These are phyloP conservation scores for Clavulina sp. DNA, from an alignment of 768 basidiomycete species.

Conservation along the genomic window DNA sequence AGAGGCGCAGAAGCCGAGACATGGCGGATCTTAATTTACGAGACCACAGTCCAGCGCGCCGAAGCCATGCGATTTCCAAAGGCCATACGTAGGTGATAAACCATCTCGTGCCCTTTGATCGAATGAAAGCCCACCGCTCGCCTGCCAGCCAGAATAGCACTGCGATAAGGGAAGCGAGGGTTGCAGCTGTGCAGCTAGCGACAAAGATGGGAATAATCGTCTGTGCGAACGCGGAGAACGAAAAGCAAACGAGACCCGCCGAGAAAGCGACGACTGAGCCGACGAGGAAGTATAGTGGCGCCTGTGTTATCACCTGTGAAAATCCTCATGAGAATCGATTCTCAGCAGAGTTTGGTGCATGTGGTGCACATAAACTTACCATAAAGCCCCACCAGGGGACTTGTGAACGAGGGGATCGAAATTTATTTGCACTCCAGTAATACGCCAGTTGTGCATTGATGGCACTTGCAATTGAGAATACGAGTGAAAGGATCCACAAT, in stretches of 20 bases:
- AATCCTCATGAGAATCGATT: too few relatives aligned
- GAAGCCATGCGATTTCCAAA: not conserved
- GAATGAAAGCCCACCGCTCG: conserved; percentile 9
- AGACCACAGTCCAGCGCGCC: not conserved
- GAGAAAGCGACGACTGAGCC: conserved; percentile 10
- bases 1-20: not conserved
- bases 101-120: conserved; percentile 1
- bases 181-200: conserved; percentile 7
- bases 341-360: too few relatives aligned
- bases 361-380: too few relatives aligned
- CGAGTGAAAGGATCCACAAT: conserved; percentile 10
- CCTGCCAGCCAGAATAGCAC: conserved; percentile 8
- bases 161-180: conserved; percentile 4
- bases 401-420: not conserved
- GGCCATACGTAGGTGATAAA: not conserved
- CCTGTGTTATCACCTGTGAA: conserved; percentile 8
- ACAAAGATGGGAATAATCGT: conserved; percentile 1
- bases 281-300: conserved; percentile 10
- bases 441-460: conserved; percentile 8
- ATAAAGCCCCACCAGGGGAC: not conserved
- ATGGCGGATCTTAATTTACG: not conserved
- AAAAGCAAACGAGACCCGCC: conserved; percentile 7
- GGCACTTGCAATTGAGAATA: conserved; percentile 10
- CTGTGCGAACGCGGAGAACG: not conserved
- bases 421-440: not conserved